Conservation (phyloP, 1,284 basidiomycete species). For the Leucoagaricus sp. region DNA sequence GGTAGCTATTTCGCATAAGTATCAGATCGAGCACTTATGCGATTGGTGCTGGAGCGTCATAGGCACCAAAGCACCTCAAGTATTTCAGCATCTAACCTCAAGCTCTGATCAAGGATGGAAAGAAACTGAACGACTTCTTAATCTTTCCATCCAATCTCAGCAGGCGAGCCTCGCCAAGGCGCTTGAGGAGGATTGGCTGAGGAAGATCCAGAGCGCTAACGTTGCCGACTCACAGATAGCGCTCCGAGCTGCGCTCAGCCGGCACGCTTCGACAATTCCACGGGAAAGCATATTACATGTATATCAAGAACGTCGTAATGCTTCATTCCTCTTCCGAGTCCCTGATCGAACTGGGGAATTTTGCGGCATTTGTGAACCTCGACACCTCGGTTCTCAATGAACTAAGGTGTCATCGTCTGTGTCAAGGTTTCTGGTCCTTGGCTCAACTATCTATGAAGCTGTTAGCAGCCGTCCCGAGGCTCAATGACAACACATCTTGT, state of each 20-base stretch:
- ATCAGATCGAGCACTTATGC: neutral
- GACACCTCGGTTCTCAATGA: neutral
- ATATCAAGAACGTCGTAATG: neutral
- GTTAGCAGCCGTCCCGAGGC: neutral
- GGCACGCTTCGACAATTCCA: neutral
- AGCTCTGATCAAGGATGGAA: neutral
- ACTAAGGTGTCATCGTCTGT: neutral
- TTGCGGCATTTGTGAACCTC: neutral
- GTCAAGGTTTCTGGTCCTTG: neutral
- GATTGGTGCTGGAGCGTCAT: neutral
- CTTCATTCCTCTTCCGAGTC: neutral
- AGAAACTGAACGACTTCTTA: neutral
- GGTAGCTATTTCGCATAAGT: conserved; percentile 1
- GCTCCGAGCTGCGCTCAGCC: neutral
- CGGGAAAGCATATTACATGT: conserved; percentile 3
- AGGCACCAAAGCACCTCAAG: neutral
- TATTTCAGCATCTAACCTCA: neutral
- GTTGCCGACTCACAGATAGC: neutral
- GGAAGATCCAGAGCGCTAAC: neutral
- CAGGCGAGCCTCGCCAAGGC: neutral
- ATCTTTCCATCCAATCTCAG: neutral
- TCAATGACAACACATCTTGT: neutral
- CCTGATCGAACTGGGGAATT: neutral
- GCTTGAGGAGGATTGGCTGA: neutral
- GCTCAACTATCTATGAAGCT: neutral